Evolutionary conservation across 208 protist species (phyloP), one percentile per base, ranked within the genome.

Genomic region (Porcisia deanei): DNA sequence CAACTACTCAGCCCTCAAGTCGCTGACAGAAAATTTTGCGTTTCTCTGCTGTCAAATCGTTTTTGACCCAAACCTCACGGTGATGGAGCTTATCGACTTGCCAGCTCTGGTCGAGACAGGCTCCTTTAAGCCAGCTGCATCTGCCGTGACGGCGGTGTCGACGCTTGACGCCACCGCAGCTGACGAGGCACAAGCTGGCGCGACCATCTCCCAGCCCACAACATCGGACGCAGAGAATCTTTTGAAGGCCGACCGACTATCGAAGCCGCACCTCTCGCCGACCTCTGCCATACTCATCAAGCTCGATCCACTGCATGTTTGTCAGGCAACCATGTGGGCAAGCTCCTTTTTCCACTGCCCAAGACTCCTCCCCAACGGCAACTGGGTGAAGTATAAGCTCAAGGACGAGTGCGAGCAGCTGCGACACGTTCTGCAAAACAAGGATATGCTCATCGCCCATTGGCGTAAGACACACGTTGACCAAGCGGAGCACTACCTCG

Each of bases 341-440:
- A 85, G 84, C 69, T 83, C 84, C 63, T 85, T 96, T 63, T 89
- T 96, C 57, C 88, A 90, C 76, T 78, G 75, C 61, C 91, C 91
- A 0, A 76, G 79, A 1, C 76, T 66, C 41, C 60, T 92, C 0
- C 72, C 71, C 5, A 78, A 66, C 0, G 86, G 87, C 5, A 58
- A 63, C n/a, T 96, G 91, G 89, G 76, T 94, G 20, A 90, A 96
- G 86, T 96, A 94, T 85, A 96, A 94, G 79, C 85, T 96, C n/a
- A 96, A 96, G 81, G 88, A 93, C 73, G 91, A 96, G 80, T 87
- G 80, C 60, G 88, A 92, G 59, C 75, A 91, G 49, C 84, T 94
- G 64, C 89, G 91, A 3, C 82, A 87, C 53, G 85, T 90, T 4
- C 83, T 96, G n/a, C 91, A 96, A 71, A 86, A 85, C 71, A 96